Evolutionary conservation across 2,329 filamentous ascomycete species (phyloP), one percentile per base, ranked within the genome.

Genomic region (Fusarium keratoplasticum): DNA sequence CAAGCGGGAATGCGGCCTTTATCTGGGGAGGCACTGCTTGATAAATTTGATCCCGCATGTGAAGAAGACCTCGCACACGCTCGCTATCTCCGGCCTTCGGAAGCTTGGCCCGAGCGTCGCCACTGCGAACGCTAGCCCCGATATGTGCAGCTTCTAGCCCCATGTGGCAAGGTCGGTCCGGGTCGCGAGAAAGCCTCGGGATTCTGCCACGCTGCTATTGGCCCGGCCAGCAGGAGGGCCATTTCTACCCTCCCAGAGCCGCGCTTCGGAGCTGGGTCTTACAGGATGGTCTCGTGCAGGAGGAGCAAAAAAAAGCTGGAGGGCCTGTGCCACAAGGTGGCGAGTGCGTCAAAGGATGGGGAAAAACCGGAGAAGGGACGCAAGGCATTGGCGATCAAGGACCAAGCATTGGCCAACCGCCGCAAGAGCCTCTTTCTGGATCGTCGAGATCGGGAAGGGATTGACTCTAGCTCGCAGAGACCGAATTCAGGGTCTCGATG

Each of bases 131-230:
- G 35, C 73, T 74, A 74, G 36, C 6, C 70, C 70, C 33, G 55
- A 70, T 78, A 44, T 47, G 59, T 62, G 7, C 7, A 2, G 0
- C 0, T 0, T 1, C 68, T 78, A 78, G 57, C 76, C 35, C 5
- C 3, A 29, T 62, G 4, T 1, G 47, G 77, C 2, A 73, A 70
- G 54, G 74, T 52, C n/a, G 8, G 6, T 18, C 47, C 62, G 44
- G 67, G 57, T 60, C 67, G 79, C 79, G 79, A 80, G 77, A 80
- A 80, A 80, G 72, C 78, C 58, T 79, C 79, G 79, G 78, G 73
- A 67, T 71, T 71, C 73, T 67, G 5, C 14, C 29, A 5, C 8
- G 5, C n/a, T 16, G 2, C 72, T 57, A 79, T 80, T 80, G 79
- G 79, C 9, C 67, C 76, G 76, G 78, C 36, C 71, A 44, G 66